A percentile compares a stretch with the other conserved stretches of the same genome.
These are phyloP conservation scores for Bipolaris sorokiniana DNA, from an alignment of 2,329 filamentous ascomycete species.

Conservation along the genomic window DNA sequence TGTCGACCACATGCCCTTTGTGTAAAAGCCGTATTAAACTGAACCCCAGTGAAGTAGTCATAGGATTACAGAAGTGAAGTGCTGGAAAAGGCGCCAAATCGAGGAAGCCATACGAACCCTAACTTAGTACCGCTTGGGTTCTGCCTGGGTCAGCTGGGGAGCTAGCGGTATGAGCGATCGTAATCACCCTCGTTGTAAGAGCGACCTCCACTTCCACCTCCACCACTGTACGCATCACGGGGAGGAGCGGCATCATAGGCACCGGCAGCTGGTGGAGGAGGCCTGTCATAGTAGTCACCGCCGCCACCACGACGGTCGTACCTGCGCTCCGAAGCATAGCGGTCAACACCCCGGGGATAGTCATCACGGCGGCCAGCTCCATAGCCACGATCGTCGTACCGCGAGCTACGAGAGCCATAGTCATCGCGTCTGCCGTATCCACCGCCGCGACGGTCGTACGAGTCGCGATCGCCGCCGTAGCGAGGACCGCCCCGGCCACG, in stretches of 20 bases:
- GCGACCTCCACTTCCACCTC: conserved; percentile 44
- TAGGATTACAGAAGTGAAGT: conserved; percentile 46
- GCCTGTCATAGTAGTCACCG: conserved; percentile 62
- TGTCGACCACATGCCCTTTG: conserved; percentile 48
- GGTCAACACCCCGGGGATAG: conserved; percentile 51
- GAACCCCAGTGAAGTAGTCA: conserved; percentile 45
- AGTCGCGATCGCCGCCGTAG: conserved; percentile 56
- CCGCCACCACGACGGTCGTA: conserved; percentile 55
- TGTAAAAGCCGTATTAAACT: conserved; percentile 48
- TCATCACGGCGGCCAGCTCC: conserved; percentile 63
- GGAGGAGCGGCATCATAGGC: conserved; percentile 47
- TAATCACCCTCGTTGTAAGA: conserved; percentile 54
- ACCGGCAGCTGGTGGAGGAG: conserved; percentile 51
- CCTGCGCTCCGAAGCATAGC: conserved; percentile 69
- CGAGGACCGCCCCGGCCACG: conserved; percentile 57
- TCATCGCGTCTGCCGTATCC: conserved; percentile 55
- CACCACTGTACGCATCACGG: conserved; percentile 46
- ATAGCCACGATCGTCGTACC: conserved; percentile 52
- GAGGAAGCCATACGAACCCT: conserved; percentile 34
- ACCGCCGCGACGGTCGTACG: conserved; percentile 56
- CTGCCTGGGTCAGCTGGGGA: conserved; percentile 42
- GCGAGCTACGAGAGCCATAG: conserved; percentile 51
- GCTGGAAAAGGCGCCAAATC: conserved; percentile 36
- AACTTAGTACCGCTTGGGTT: conserved; percentile 48
- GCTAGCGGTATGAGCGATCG: conserved; percentile 53